Conservation (phyloP, 352 stramenopile species). For the Phytophthora melonis region DNA sequence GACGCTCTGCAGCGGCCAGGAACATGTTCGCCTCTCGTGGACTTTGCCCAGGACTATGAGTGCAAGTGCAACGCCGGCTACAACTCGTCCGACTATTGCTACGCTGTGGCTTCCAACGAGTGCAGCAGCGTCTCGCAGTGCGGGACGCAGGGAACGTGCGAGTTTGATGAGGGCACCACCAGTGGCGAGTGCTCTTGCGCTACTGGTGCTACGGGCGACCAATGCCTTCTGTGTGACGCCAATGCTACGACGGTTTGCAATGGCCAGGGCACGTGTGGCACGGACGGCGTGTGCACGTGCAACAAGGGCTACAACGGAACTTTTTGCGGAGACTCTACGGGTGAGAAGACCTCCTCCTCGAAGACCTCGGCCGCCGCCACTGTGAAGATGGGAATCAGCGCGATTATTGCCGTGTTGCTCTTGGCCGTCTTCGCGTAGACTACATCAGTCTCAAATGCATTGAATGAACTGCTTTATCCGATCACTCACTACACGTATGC, state of each 20-base stretch:
- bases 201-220: constrained; percentile 61
- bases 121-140: constrained; percentile 83
- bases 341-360: constrained; percentile 9
- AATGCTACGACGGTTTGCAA: constrained; percentile 49
- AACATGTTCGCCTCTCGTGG: constrained; percentile 66
- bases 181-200: constrained; percentile 60
- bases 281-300: constrained; percentile 61
- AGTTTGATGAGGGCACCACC: constrained; percentile 34
- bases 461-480: constrained; percentile 28
- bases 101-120: constrained; percentile 59
- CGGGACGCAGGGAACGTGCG: constrained; percentile 62
- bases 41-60: constrained; percentile 72
- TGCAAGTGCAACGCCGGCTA: constrained; percentile 86
- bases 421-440: constrained; percentile 44
- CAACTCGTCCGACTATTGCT: constrained; percentile 64
- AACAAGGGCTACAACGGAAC: constrained; percentile 67
- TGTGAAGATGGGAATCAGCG: constrained; percentile 20
- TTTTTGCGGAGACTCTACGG: constrained; percentile 55
- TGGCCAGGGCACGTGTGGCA: constrained; percentile 60
- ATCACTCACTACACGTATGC: constrained; percentile 5
- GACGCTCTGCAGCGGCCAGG: constrained; percentile 74
- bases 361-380: constrained; percentile 19
- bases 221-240: constrained; percentile 72
- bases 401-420: constrained; percentile 25
- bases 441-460: constrained; percentile 8